A percentile compares a stretch with the other conserved stretches of the same genome.
phyloP scores from a whole-genome alignment of 257 asterid species.

The Catharanthus roseus region DNA sequence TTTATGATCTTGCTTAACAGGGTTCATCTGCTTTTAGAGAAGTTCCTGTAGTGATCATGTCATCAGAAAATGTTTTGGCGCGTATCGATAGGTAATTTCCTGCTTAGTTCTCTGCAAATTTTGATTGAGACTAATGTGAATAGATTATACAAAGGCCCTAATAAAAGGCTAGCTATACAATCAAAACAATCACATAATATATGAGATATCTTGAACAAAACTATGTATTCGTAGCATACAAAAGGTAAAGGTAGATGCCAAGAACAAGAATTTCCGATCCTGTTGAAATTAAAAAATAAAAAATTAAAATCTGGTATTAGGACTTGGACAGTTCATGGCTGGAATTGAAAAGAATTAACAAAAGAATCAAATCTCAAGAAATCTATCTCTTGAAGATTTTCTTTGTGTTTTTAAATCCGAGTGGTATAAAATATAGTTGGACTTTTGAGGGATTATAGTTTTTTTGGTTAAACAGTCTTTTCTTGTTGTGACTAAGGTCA shows the following conservation, averaged over 20 bases:
- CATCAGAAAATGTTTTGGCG: slow-evolving; percentile 79
- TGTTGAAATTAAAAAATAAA: too few relatives aligned
- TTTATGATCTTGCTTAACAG: slow-evolving; percentile 37
- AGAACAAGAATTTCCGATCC: background rate
- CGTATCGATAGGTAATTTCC: slow-evolving; percentile 70
- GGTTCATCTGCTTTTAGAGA: slow-evolving; percentile 77
- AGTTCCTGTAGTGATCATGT: slow-evolving; percentile 95
- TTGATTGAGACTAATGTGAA: background rate
- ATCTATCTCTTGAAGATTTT: slow-evolving; percentile 29
- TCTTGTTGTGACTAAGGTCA: slow-evolving; percentile 28
- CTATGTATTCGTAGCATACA: background rate
- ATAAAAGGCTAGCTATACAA: too few relatives aligned
- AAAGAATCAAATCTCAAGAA: slow-evolving; percentile 24
- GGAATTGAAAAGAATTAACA: slow-evolving; percentile 3
- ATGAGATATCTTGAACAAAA: background rate
- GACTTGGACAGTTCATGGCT: slow-evolving; percentile 3
- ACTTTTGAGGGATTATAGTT: slow-evolving; percentile 24
- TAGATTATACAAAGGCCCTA: background rate
- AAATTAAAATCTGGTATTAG: background rate
- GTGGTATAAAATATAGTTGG: slow-evolving; percentile 4
- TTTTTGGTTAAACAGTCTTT: slow-evolving; percentile 13
- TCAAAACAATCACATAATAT: too few relatives aligned
- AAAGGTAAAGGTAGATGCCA: background rate
- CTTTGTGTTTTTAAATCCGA: slow-evolving; percentile 8
- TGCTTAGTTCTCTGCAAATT: background rate